Conservation (phyloP, 1,284 basidiomycete species). For the Heterobasidion irregulare region DNA sequence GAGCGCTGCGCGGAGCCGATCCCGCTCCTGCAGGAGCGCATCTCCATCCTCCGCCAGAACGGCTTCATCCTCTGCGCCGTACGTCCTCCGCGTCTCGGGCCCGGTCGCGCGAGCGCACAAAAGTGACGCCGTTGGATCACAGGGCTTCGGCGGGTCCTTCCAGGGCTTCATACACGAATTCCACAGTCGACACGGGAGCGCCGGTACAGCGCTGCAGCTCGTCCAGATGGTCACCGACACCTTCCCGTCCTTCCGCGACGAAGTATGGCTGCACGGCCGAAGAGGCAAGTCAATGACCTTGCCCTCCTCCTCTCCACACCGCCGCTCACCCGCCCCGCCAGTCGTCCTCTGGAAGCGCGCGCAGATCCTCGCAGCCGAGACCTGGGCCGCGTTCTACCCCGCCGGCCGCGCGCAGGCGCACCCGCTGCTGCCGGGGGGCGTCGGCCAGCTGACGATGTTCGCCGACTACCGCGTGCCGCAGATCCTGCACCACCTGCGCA, state of each 20-base stretch:
- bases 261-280: conserved; percentile 44
- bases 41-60: conserved; percentile 64
- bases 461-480: conserved; percentile 84
- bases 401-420: conserved; percentile 30
- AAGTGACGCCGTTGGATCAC: background rate
- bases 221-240: conserved; percentile 60
- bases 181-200: conserved; percentile 35
- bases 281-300: conserved; percentile 35
- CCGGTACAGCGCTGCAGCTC: conserved; percentile 62
- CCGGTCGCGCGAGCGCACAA: background rate
- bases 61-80: conserved; percentile 62
- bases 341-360: conserved; percentile 80
- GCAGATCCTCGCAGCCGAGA: conserved; percentile 79
- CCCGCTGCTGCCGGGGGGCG: conserved; percentile 62
- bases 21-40: conserved; percentile 60
- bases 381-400: conserved; percentile 77
- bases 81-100: conserved; percentile 5
- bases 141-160: conserved; percentile 70
- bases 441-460: conserved; percentile 73
- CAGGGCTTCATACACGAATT: conserved; percentile 58
- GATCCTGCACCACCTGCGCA: conserved; percentile 70
- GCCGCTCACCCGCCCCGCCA: conserved; percentile 17
- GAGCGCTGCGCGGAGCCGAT: conserved; percentile 49
- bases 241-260: conserved; percentile 74
- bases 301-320: background rate